Evolutionary conservation across 2,329 filamentous ascomycete genomes (phyloP).

Genomic region (Aureobasidium sp.): DNA sequence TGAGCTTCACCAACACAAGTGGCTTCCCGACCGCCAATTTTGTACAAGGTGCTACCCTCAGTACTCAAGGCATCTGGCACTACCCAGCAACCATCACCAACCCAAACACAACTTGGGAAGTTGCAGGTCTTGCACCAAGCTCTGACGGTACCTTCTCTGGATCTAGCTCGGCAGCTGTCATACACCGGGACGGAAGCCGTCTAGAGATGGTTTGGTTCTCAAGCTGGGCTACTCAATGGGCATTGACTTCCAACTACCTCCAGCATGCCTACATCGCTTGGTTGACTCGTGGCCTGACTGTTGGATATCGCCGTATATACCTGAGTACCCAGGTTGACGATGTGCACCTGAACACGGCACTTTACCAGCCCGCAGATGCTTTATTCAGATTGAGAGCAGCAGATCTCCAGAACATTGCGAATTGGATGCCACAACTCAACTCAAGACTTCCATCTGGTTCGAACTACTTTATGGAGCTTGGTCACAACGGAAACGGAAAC

Average conservation of each 20-base stretch:
- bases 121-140: slow-evolving; percentile 48
- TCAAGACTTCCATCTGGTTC: slow-evolving; percentile 47
- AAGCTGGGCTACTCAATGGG: slow-evolving; percentile 46
- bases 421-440: slow-evolving; percentile 39
- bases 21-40: slow-evolving; percentile 51
- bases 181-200: slow-evolving; percentile 51
- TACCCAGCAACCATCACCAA: slow-evolving; percentile 52
- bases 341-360: slow-evolving; percentile 47
- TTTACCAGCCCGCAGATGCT: slow-evolving; percentile 38
- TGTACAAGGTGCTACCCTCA: slow-evolving; percentile 40
- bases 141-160: slow-evolving; percentile 29
- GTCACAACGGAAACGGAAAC: slow-evolving; percentile 51
- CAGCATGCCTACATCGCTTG: slow-evolving; percentile 59
- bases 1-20: slow-evolving; percentile 49
- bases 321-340: slow-evolving; percentile 56
- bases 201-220: slow-evolving; percentile 59
- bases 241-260: slow-evolving; percentile 49
- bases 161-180: slow-evolving; percentile 49
- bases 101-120: slow-evolving; percentile 45
- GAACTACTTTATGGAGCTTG: slow-evolving; percentile 47
- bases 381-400: slow-evolving; percentile 44
- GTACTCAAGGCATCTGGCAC: slow-evolving; percentile 49
- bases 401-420: slow-evolving; percentile 43
- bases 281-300: slow-evolving; percentile 51
- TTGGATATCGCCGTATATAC: slow-evolving; percentile 50